Evolutionary conservation across 805 yeast genomes (phyloP), one percentile per base, ranked within the genome.

Genomic region (Candida coleopterorum): DNA sequence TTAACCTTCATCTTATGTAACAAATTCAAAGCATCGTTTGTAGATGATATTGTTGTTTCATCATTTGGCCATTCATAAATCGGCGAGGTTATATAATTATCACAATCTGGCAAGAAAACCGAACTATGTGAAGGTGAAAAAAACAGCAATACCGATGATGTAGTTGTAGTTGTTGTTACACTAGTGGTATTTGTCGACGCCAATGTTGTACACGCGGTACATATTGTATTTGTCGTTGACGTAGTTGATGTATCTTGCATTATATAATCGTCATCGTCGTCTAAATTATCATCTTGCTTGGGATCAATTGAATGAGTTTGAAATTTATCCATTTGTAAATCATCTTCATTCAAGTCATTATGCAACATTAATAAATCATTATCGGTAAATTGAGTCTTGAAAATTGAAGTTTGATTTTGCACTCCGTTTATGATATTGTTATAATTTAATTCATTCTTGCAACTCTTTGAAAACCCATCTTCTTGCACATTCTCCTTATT

Each of bases 1-100:
- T 25, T 16, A 4, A 39, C 27, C 25, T 29, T 28, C 25, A 39
- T 35, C 23, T 33, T 35, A 12, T 39, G 35, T 6, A 34, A 24
- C 10, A 34, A 29, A 18, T 30, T 34, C 7, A 38, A 28, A 4
- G 35, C 33, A 16, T 40, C 37, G 7, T 21, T 21, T n/a, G 29
- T 18, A 11, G 38, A 31, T 16, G 30, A 16, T 22, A 29, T 11
- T 11, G 29, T 29, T 22, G 37, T 26, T 16, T 39, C 43, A 20
- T 39, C 43, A 22, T 26, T 35, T 10, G 43, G 43, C 43, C 43
- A 39, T 27, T 39, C 43, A 17, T 35, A 39, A 6, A 39, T 39
- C 14, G 40, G 43, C 4, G 40, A 26, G 2, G 35, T 33, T 4
- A 39, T 30, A 18, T 26, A 39, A 15, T 32, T 40, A 9, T 39